These are phyloP conservation scores for Fabrea salina DNA, from an alignment of 169 alveolate species.

Conservation along the genomic window DNA sequence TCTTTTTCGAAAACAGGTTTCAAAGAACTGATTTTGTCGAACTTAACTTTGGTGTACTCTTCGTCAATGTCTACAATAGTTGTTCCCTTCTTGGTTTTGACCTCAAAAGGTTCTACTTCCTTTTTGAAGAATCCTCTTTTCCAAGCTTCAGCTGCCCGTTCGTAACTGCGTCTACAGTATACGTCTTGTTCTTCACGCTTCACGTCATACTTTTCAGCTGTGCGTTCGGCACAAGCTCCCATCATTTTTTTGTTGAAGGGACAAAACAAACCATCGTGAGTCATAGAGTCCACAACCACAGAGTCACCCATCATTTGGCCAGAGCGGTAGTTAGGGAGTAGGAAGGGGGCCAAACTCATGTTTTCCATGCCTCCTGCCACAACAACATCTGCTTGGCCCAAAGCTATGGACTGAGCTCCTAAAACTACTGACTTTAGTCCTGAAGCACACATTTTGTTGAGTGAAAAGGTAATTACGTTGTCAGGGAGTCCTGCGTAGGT, in stretches of 20 bases:
- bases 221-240: slow-evolving; percentile 79
- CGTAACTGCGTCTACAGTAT: slow-evolving; percentile 78
- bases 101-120: neutral
- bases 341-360: slow-evolving; percentile 52
- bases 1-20: slow-evolving; percentile 49
- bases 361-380: slow-evolving; percentile 73
- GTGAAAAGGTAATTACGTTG: slow-evolving; percentile 30
- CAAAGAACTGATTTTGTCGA: slow-evolving; percentile 69
- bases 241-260: neutral
- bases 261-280: slow-evolving; percentile 23
- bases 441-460: slow-evolving; percentile 67
- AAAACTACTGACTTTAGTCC: slow-evolving; percentile 65
- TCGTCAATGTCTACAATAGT: slow-evolving; percentile 57
- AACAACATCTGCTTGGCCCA: slow-evolving; percentile 45
- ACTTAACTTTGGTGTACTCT: slow-evolving; percentile 68
- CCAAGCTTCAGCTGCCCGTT: slow-evolving; percentile 68
- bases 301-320: slow-evolving; percentile 28
- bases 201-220: slow-evolving; percentile 67
- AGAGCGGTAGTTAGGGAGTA: neutral
- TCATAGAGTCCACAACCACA: neutral
- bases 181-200: slow-evolving; percentile 86
- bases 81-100: slow-evolving; percentile 9
- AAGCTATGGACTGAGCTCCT: slow-evolving; percentile 51
- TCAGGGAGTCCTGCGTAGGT: slow-evolving; percentile 43
- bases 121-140: slow-evolving; percentile 20